Base-by-base conservation (phyloP, 495 filamentous ascomycete species). In the Corynascus novoguineensis region DNA sequence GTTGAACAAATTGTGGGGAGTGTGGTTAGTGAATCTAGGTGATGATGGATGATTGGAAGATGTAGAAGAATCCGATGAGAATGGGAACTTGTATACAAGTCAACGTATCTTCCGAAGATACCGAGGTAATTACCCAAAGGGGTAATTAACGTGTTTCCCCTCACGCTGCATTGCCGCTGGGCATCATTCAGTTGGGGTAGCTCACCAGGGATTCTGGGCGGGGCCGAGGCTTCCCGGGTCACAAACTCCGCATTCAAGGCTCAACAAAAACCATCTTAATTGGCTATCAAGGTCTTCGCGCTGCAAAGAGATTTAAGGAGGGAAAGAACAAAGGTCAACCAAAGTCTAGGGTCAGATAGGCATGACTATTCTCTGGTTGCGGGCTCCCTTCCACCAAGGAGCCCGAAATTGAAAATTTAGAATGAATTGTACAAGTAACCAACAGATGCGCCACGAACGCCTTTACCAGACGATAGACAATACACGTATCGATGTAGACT, bases 171-270 rank as follows among this genome's bases (percentile, higher is more conserved):
- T 1, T 52, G 37, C 37, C 34, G 50, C 28, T 31, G 14, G n/a
- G 34, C 40, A 40, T 59, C 50, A 42, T 48, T 42, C 41, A 14
- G 50, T 54, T 59, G 50, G 57, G 57, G 56, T 40, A 37, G 46
- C 31, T 22, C 2, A 44, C 34, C 49, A 41, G n/a, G 42, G 57
- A 41, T 25, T 17, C 15, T 21, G 17, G 34, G 40, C 48, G 34
- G 48, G 34, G 57, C 57, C 57, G 57, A 59, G 57, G 57, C 57
- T 25, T 42, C 28, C 28, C 44, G 42, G 42, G 31, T 59, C 57
- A 49, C 50, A 48, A 58, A 58, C 29, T 53, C 56, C 41, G 56
- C 38, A 41, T 8, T 19, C 38, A 21, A 41, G 8, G 11, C 22
- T 21, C 38, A 41, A 41, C 38, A 41, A 17, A 41, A 41, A 41